Base-by-base conservation (phyloP, 345 rosid species). In the Aquilaria sinensis region DNA sequence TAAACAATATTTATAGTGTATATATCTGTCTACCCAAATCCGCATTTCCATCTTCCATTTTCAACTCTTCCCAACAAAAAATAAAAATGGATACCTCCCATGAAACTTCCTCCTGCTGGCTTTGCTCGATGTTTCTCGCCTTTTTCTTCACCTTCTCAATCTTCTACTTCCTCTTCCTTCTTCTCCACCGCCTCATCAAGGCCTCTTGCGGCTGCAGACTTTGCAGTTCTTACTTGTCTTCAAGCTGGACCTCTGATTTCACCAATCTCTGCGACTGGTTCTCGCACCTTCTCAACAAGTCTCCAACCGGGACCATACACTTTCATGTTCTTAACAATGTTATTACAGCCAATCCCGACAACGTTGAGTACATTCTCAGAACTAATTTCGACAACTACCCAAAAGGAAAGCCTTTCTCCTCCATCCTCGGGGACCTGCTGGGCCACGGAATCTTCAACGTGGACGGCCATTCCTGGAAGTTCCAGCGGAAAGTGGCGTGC, bases 381-480 rank as follows among this genome's bases (percentile, higher is more conserved):
- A 75, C 83, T n/a, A 77, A 63, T 23, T 88, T 88, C 72, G 66
- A 71, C 12, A 88, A 85, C 71, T 88, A 83, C 74, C 96, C 91
- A 0, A 88, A 85, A 69, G 96, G 96, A 11, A 81, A 85, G 51
- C 79, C 72, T 1, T 83, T 85, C 75, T 77, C 85, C 0, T 58
- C 72, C 6, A 68, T 85, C 62, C 72, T 88, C 11, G 87, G 87
- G 6, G 96, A 88, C 67, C 78, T 88, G 16, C 78, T 88, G n/a
- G 91, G 96, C 6, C 37, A 61, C 3, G 96, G 96, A n/a, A 88
- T 88, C 46, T 88, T 88, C 77, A 81, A 77, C 47, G 84, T 76
- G 10, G 96, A 88, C 16, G 96, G 91, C 8, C 80, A 81, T 32
- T 72, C 76, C 2, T 88, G 92, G 96, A 74, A 51, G 72, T 81